Conservation (phyloP, 2,329 filamentous ascomycete genomes). For the Penicillium sp. region DNA sequence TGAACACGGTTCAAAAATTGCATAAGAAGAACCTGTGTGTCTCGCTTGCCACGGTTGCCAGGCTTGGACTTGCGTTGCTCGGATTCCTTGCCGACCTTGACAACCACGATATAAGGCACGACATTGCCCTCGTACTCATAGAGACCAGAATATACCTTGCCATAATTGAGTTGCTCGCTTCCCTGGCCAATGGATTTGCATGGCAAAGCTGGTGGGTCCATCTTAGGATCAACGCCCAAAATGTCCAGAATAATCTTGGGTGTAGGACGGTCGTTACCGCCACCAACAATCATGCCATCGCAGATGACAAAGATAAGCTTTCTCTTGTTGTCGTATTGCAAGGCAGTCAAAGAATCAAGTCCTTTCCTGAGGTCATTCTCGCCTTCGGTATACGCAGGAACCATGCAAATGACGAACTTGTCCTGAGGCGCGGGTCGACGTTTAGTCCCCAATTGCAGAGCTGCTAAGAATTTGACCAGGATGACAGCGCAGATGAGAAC, state of each 20-base stretch:
- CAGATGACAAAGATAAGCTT: slow-evolving; percentile 91
- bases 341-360: slow-evolving; percentile 86
- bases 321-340: slow-evolving; percentile 97
- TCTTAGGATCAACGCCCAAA: slow-evolving; percentile 92
- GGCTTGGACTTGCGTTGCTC: slow-evolving; percentile 89
- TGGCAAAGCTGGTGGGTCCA: slow-evolving; percentile 88
- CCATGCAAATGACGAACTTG: slow-evolving; percentile 98
- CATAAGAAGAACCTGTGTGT: slow-evolving; percentile 93
- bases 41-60: slow-evolving; percentile 96
- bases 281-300: slow-evolving; percentile 99
- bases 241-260: slow-evolving; percentile 96
- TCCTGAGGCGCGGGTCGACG: slow-evolving; percentile 85
- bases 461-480: slow-evolving; percentile 82
- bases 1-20: slow-evolving; percentile 98
- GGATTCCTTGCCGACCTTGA: slow-evolving; percentile 96
- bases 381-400: slow-evolving; percentile 96
- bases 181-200: slow-evolving; percentile 91
- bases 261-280: slow-evolving; percentile 94
- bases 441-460: slow-evolving; percentile 90
- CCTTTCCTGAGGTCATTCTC: slow-evolving; percentile 93
- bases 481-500: slow-evolving; percentile 79
- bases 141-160: slow-evolving; percentile 95
- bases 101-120: slow-evolving; percentile 90
- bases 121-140: slow-evolving; percentile 98
- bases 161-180: slow-evolving; percentile 93